phyloP scores from a whole-genome alignment of 2,329 filamentous ascomycete species.

The Aureobasidium sp. region DNA sequence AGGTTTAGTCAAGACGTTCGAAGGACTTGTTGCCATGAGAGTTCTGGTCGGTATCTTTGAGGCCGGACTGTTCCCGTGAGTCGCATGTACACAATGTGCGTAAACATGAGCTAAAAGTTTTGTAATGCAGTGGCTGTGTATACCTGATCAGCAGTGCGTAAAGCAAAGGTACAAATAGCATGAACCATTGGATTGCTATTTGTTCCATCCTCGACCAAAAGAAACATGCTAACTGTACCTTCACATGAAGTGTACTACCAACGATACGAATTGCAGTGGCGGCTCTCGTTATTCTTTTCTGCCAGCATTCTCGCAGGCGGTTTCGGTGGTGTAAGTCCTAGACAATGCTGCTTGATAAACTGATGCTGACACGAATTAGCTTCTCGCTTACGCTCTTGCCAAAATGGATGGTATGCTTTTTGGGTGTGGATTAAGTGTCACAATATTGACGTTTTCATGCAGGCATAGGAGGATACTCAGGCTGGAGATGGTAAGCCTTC shows the following conservation, averaged over 20 bases:
- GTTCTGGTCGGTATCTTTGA: constrained; percentile 32
- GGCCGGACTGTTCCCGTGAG: constrained; percentile 31
- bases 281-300: background rate
- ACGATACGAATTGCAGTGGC: constrained; percentile 34
- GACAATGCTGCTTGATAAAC: background rate
- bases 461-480: constrained; percentile 24
- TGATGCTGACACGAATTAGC: background rate
- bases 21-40: constrained; percentile 27
- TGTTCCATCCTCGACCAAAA: too few relatives aligned
- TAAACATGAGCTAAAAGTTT: constrained; percentile 19
- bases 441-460: background rate
- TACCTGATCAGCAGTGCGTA: constrained; percentile 31
- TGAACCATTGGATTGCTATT: too few relatives aligned
- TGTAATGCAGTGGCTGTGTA: constrained; percentile 20
- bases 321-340: background rate
- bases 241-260: constrained; percentile 26
- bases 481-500: constrained; percentile 25
- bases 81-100: constrained; percentile 24
- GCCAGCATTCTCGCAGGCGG: constrained; percentile 29
- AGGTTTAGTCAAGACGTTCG: constrained; percentile 28
- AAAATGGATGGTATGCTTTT: constrained; percentile 22
- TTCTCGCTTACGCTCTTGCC: constrained; percentile 27
- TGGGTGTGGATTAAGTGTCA: too few relatives aligned
- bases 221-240: too few relatives aligned
- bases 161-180: too few relatives aligned